Evolutionary conservation across 2,329 filamentous ascomycete genomes (phyloP).

Genomic region (Simplicillium aogashimaense): DNA sequence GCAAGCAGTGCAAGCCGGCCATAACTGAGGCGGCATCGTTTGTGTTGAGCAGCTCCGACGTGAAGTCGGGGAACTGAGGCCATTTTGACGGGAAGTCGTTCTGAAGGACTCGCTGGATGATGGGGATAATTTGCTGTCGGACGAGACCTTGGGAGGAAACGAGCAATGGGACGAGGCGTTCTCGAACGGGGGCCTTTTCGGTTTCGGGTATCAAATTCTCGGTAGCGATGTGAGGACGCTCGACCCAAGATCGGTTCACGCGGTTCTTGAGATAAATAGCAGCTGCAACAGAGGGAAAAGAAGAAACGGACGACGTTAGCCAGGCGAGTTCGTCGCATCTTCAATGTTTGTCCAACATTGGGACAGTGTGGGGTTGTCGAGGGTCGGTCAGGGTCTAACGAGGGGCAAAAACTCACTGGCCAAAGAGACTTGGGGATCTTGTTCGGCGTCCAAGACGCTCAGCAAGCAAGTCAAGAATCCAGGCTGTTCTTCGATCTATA

Average conservation of each 20-base stretch:
- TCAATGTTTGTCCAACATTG: not conserved
- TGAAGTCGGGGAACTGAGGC: constrained; percentile 91
- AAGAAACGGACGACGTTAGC: constrained; percentile 6
- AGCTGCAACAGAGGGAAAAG: constrained; percentile 39
- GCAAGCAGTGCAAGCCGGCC: constrained; percentile 84
- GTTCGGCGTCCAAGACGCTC: constrained; percentile 82
- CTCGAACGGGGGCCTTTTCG: constrained; percentile 79
- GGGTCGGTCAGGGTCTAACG: constrained; percentile 13
- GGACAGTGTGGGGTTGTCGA: constrained; percentile 5
- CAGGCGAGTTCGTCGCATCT: not conserved
- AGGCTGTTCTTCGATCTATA: constrained; percentile 76
- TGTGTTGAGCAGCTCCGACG: constrained; percentile 76
- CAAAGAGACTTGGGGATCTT: constrained; percentile 73
- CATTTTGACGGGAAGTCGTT: constrained; percentile 91
- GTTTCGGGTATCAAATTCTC: constrained; percentile 73
- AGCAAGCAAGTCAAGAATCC: constrained; percentile 87
- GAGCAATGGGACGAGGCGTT: constrained; percentile 81
- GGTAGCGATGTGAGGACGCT: constrained; percentile 62
- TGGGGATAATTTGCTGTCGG: constrained; percentile 85
- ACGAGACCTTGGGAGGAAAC: constrained; percentile 71
- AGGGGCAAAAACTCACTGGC: constrained; percentile 58
- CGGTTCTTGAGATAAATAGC: constrained; percentile 98
- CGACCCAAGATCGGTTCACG: constrained; percentile 84
- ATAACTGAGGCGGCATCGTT: constrained; percentile 83
- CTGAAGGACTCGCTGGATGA: constrained; percentile 91